phyloP scores from a whole-genome alignment of 1,284 basidiomycete species.

The Megacollybia platyphylla region DNA sequence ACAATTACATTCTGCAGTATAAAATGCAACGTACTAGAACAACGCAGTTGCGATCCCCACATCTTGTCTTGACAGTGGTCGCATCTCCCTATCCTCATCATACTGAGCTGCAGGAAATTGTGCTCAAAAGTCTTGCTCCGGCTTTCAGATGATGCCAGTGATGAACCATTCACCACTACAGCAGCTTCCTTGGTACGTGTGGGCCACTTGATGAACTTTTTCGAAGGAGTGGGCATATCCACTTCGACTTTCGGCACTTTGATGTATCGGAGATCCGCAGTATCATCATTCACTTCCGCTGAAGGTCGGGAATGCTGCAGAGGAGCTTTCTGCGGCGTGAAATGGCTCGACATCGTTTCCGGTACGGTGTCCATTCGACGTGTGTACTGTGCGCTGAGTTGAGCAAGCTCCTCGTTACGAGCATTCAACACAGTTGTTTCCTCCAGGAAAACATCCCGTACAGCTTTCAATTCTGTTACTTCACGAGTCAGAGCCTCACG shows the following conservation, averaged over 20 bases:
- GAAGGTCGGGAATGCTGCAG: conserved; percentile 11
- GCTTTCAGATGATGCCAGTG: conserved; percentile 16
- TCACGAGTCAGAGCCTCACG: conserved; percentile 74
- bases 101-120: conserved; percentile 82
- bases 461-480: conserved; percentile 78
- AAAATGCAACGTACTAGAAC: conserved; percentile 49
- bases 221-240: conserved; percentile 27
- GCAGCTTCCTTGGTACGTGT: conserved; percentile 30
- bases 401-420: conserved; percentile 86
- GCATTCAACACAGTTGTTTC: conserved; percentile 85
- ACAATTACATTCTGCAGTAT: neutral
- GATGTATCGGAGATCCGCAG: conserved; percentile 16
- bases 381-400: conserved; percentile 71
- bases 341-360: conserved; percentile 20
- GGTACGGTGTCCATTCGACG: conserved; percentile 55
- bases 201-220: conserved; percentile 58
- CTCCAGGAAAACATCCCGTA: conserved; percentile 79
- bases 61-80: conserved; percentile 96
- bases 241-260: conserved; percentile 20
- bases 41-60: conserved; percentile 93
- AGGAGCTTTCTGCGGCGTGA: conserved; percentile 4
- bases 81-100: conserved; percentile 83
- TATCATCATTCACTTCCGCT: conserved; percentile 19
- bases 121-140: conserved; percentile 52
- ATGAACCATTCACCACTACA: conserved; percentile 5